A percentile compares a stretch with the other conserved stretches of the same genome.
phyloP scores from a whole-genome alignment of 1,284 basidiomycete genomes.

The Microbotryum lychnidis-dioicae region DNA sequence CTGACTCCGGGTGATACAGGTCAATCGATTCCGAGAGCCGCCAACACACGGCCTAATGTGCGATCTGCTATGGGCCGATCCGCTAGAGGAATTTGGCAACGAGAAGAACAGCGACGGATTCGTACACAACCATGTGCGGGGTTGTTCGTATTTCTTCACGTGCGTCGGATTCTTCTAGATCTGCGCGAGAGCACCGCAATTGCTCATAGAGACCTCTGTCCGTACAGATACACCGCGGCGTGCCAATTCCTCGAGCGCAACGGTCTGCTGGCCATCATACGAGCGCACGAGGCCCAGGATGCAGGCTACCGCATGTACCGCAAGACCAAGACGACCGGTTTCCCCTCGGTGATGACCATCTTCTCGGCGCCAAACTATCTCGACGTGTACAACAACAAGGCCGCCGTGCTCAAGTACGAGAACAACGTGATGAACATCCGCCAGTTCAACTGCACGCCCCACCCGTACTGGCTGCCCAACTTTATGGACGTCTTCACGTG shows the following conservation, averaged over 20 bases:
- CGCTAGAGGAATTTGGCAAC: constrained; percentile 83
- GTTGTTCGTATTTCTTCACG: constrained; percentile 96
- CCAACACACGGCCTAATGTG: constrained; percentile 92
- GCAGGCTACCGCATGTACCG: constrained; percentile 97
- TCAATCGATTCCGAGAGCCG: constrained; percentile 90
- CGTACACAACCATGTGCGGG: constrained; percentile 85
- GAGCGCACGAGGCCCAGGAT: constrained; percentile 91
- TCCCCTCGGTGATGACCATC: constrained; percentile 92
- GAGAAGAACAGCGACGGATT: constrained; percentile 82
- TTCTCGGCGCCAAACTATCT: constrained; percentile 94
- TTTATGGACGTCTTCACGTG: constrained; percentile 99
- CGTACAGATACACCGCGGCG: constrained; percentile 73
- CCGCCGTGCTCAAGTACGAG: constrained; percentile 91
- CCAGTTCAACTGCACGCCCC: constrained; percentile 91
- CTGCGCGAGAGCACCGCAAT: background rate
- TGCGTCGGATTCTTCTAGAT: constrained; percentile 44
- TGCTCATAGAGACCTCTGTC: background rate
- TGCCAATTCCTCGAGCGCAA: constrained; percentile 91
- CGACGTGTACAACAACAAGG: constrained; percentile 95
- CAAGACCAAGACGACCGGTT: constrained; percentile 84
- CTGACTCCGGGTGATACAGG: constrained; percentile 44
- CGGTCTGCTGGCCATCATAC: constrained; percentile 86
- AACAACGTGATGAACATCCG: constrained; percentile 91
- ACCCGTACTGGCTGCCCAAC: constrained; percentile 95
- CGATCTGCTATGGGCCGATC: constrained; percentile 91